Conservation (phyloP, 108 stramenopile genomes). For the Seminavis robusta region DNA sequence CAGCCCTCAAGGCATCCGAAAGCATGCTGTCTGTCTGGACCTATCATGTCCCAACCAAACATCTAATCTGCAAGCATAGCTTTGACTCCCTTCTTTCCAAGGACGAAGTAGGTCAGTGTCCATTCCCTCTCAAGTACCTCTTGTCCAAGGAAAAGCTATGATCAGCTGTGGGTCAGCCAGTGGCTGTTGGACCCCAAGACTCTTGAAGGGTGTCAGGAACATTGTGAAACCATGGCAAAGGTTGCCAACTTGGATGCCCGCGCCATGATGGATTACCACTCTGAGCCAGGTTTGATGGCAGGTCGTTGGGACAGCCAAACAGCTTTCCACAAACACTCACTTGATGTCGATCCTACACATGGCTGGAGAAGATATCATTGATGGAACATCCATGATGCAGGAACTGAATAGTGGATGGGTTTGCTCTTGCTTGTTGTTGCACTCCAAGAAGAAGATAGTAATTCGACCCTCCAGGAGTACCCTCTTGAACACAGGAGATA, state of each 20-base stretch:
- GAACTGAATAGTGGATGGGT: too few relatives aligned
- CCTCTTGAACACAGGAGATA: too few relatives aligned
- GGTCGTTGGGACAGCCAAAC: not conserved
- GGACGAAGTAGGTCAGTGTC: not conserved
- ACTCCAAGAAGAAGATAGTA: too few relatives aligned
- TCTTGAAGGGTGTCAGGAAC: not conserved
- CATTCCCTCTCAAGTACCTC: not conserved
- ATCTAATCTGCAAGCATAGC: not conserved
- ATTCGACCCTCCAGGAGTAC: too few relatives aligned
- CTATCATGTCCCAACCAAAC: conserved; percentile 1
- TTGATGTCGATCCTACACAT: too few relatives aligned
- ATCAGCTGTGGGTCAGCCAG: too few relatives aligned
- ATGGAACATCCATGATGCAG: too few relatives aligned
- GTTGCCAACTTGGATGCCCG: not conserved
- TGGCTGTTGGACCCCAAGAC: not conserved
- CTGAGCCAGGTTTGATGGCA: not conserved
- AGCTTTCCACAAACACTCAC: not conserved
- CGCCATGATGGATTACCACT: not conserved
- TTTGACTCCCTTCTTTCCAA: not conserved
- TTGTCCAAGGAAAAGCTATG: too few relatives aligned
- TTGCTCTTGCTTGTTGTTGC: too few relatives aligned
- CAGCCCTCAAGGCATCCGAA: too few relatives aligned
- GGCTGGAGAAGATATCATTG: too few relatives aligned
- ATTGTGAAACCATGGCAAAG: not conserved
- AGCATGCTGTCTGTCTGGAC: not conserved